Evolutionary conservation across 805 yeast genomes (phyloP).

Genomic region (Aciculoconidium aculeatum): DNA sequence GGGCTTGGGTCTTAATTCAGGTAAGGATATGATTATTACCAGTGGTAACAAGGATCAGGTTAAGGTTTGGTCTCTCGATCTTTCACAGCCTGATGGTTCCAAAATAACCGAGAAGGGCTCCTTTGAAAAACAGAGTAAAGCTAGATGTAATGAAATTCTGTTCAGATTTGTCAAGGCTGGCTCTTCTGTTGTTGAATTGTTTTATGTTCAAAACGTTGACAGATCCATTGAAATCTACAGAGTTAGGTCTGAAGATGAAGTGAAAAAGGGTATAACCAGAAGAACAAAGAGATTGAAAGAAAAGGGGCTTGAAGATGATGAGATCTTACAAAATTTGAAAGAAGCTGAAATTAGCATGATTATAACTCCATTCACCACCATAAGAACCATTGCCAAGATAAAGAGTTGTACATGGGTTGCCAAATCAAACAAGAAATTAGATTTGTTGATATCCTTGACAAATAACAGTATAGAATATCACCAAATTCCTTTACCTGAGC

Average conservation of each 20-base stretch:
- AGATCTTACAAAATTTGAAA: conserved; percentile 40
- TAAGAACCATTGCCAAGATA: conserved; percentile 62
- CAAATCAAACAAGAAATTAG: conserved; percentile 41
- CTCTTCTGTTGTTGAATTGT: conserved; percentile 39
- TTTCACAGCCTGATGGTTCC: conserved; percentile 44
- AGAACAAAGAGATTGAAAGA: conserved; percentile 75
- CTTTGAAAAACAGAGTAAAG: conserved; percentile 70
- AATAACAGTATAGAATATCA: conserved; percentile 75
- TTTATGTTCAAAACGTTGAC: conserved; percentile 75
- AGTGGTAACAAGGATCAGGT: conserved; percentile 77
- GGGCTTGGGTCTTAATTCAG: conserved; percentile 54
- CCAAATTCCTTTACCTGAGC: conserved; percentile 51
- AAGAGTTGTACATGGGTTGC: conserved; percentile 64
- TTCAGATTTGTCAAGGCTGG: conserved; percentile 34
- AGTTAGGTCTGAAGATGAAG: conserved; percentile 69
- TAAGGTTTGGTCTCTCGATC: conserved; percentile 75
- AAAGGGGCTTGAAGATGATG: conserved; percentile 56
- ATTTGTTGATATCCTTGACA: conserved; percentile 58
- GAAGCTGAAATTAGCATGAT: conserved; percentile 50
- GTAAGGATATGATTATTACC: conserved; percentile 49
- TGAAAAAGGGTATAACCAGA: conserved; percentile 67
- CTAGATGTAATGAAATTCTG: conserved; percentile 56
- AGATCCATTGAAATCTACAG: conserved; percentile 76
- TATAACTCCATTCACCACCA: conserved; percentile 60
- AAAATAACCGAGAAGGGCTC: conserved; percentile 52